phyloP scores from a whole-genome alignment of 441 rosid genomes.

The Erodium trifolium region DNA sequence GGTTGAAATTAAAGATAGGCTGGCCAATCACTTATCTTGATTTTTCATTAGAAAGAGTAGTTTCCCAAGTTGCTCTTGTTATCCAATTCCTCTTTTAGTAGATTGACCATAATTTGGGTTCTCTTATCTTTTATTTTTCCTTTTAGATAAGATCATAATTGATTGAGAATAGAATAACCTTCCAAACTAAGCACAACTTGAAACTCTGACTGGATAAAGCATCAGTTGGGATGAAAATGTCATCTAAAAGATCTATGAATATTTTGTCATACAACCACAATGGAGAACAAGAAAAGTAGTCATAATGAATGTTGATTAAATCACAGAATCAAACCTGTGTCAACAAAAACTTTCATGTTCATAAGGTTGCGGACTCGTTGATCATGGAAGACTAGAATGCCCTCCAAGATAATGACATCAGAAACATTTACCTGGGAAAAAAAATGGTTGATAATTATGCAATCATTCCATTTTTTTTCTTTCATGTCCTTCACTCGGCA shows the following conservation, averaged over 20 bases:
- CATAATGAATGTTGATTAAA: conserved; percentile 1
- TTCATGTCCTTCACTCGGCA: background rate
- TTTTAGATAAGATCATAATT: background rate
- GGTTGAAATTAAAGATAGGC: background rate
- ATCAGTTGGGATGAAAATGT: background rate
- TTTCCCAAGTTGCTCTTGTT: background rate
- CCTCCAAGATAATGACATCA: conserved; percentile 37
- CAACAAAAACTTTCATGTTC: conserved; percentile 95
- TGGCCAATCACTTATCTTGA: background rate
- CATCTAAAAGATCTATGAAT: background rate
- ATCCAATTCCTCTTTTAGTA: background rate
- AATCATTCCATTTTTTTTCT: conserved; percentile 5
- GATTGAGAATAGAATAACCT: background rate
- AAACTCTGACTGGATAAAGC: background rate
- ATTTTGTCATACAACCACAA: background rate
- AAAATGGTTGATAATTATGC: conserved; percentile 2
- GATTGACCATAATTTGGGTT: background rate
- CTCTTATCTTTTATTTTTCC: background rate
- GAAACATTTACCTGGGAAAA: conserved; percentile 76
- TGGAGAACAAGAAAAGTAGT: background rate
- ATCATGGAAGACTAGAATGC: conserved; percentile 81
- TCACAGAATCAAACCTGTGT: conserved; percentile 52
- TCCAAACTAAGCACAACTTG: background rate
- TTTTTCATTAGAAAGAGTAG: background rate
- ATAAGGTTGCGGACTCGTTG: conserved; percentile 74